phyloP scores from a whole-genome alignment of 371 early-diverging fungal genomes.

The Actinomucor elegans region DNA sequence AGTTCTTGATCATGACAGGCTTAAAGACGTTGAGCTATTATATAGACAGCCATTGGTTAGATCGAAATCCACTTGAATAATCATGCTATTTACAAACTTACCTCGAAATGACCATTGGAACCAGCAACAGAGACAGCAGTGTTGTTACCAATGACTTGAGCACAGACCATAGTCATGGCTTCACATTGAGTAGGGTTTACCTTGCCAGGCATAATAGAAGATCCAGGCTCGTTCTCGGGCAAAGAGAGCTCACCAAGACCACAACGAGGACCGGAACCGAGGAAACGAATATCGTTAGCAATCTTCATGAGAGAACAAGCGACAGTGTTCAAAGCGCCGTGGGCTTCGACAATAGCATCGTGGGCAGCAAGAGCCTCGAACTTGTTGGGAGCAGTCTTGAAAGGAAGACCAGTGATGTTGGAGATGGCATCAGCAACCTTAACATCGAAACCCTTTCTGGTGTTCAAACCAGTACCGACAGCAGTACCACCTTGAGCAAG shows the following conservation, averaged over 20 bases:
- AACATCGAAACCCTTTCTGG: conserved; percentile 74
- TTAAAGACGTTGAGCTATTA: conserved; percentile 85
- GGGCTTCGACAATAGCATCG: conserved; percentile 88
- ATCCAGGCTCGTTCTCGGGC: conserved; percentile 93
- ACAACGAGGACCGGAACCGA: conserved; percentile 90
- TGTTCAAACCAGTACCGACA: conserved; percentile 91
- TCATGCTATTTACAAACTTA: too few relatives aligned
- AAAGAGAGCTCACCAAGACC: conserved; percentile 85
- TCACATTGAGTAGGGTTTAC: conserved; percentile 94
- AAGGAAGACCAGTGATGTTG: conserved; percentile 68
- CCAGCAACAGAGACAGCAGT: conserved; percentile 81
- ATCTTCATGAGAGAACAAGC: conserved; percentile 90
- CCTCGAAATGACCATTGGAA: conserved; percentile 87
- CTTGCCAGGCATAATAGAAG: conserved; percentile 93
- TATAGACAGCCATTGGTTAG: too few relatives aligned
- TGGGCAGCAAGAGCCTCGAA: conserved; percentile 91
- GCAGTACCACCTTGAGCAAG: conserved; percentile 91
- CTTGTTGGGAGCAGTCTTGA: conserved; percentile 89
- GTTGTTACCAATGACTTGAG: conserved; percentile 90
- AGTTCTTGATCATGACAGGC: conserved; percentile 88
- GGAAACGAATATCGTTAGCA: conserved; percentile 87
- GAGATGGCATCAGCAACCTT: conserved; percentile 76
- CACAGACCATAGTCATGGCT: conserved; percentile 92
- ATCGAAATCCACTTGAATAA: too few relatives aligned
- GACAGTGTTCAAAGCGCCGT: conserved; percentile 80